These are phyloP conservation scores for Metschnikowia picachoensis DNA, from an alignment of 805 yeast species.

Conservation along the genomic window DNA sequence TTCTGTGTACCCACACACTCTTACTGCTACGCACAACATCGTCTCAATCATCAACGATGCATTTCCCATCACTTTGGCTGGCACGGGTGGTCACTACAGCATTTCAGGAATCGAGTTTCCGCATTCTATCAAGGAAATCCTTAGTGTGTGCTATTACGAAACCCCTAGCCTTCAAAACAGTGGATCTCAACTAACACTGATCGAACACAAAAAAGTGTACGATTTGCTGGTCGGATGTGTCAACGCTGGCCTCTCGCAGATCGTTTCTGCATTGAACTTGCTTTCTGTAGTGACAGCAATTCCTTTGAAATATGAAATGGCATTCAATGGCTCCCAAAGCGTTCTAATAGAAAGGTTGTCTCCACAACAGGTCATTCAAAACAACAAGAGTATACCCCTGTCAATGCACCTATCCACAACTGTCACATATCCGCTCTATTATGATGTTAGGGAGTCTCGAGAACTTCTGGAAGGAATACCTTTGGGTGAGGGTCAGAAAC, in stretches of 20 bases:
- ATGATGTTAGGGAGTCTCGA: conserved; percentile 22
- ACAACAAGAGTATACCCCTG: not conserved
- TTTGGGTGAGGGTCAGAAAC: conserved; percentile 3
- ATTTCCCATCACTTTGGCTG: conserved; percentile 24
- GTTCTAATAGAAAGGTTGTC: conserved; percentile 22
- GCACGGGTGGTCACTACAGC: conserved; percentile 21
- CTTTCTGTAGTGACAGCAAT: conserved; percentile 26
- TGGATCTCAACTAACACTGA: not conserved
- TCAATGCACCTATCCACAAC: conserved; percentile 6
- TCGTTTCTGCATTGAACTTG: conserved; percentile 25
- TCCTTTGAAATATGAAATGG: conserved; percentile 28
- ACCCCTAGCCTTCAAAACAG: not conserved
- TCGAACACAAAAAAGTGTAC: conserved; percentile 4
- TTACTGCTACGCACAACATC: conserved; percentile 14
- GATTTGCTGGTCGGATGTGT: conserved; percentile 21
- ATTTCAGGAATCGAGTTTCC: conserved; percentile 38
- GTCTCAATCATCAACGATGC: conserved; percentile 22
- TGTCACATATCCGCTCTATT: conserved; percentile 26
- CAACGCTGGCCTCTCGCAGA: conserved; percentile 31
- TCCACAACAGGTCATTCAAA: conserved; percentile 5
- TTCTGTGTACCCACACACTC: conserved; percentile 22
- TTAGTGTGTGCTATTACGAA: conserved; percentile 27
- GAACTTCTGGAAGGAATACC: conserved; percentile 7
- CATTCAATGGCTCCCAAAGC: conserved; percentile 20
- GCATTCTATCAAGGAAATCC: conserved; percentile 25